Percentiles rank a stretch among this genome's conserved stretches.
phyloP scores from a whole-genome alignment of 2,329 filamentous ascomycete species.

The Beauveria medogensis region DNA sequence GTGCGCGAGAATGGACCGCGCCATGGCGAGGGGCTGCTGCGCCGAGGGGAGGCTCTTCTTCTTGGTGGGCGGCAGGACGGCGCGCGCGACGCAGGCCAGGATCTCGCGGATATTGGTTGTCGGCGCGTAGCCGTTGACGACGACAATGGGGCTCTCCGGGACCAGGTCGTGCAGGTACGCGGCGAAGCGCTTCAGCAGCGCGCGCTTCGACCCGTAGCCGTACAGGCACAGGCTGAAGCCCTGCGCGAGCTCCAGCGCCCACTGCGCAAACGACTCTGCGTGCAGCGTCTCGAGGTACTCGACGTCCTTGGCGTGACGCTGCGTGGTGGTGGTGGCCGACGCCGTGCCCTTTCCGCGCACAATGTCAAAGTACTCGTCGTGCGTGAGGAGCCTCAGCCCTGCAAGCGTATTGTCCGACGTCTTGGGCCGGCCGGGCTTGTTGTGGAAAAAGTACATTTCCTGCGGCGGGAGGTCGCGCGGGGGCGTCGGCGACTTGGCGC shows the following conservation, averaged over 20 bases:
- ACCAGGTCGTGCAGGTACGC: conserved; percentile 46
- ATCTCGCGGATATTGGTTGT: conserved; percentile 61
- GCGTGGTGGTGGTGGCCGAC: conserved; percentile 28
- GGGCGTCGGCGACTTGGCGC: conserved; percentile 61
- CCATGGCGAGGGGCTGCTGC: conserved; percentile 6
- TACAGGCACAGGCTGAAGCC: conserved; percentile 87
- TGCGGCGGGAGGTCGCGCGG: conserved; percentile 77
- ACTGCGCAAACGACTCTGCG: conserved; percentile 76
- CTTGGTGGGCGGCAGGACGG: conserved; percentile 47
- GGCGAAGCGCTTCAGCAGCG: conserved; percentile 67
- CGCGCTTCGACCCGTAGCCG: conserved; percentile 83
- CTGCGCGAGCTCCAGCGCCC: conserved; percentile 82
- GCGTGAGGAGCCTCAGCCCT: conserved; percentile 67
- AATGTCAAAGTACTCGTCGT: conserved; percentile 79
- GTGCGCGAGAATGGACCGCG: conserved; percentile 25
- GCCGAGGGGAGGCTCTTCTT: background rate
- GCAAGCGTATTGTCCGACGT: conserved; percentile 82
- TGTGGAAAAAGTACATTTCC: conserved; percentile 91
- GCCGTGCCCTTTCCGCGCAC: conserved; percentile 28
- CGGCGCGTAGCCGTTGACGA: conserved; percentile 78
- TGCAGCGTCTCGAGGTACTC: conserved; percentile 68
- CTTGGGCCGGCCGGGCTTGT: conserved; percentile 69
- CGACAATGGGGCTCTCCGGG: conserved; percentile 47
- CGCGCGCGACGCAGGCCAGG: conserved; percentile 43
- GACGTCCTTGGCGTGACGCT: conserved; percentile 61